phyloP scores from a whole-genome alignment of 1,284 basidiomycete genomes.

The Trichosporon sp. region DNA sequence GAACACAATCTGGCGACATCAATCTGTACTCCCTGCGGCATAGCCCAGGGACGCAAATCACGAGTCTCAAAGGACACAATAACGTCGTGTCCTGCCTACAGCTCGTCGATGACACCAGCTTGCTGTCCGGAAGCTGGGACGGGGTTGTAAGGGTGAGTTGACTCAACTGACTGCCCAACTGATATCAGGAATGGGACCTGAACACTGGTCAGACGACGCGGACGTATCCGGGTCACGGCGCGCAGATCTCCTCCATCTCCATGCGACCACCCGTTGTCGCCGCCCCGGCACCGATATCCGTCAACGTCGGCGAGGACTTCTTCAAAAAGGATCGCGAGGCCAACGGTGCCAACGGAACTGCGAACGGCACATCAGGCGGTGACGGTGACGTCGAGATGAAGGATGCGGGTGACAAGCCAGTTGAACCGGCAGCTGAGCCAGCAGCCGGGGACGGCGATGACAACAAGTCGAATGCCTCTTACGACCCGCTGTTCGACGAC shows the following conservation, averaged over 20 bases:
- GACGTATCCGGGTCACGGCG: constrained; percentile 77
- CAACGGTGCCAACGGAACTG: constrained; percentile 12
- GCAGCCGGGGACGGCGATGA: constrained; percentile 28
- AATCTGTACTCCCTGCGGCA: constrained; percentile 92
- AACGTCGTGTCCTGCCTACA: constrained; percentile 84
- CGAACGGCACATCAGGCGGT: constrained; percentile 17
- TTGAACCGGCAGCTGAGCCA: constrained; percentile 26
- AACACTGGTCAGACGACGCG: constrained; percentile 83
- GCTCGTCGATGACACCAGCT: constrained; percentile 76
- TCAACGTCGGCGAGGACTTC: constrained; percentile 46
- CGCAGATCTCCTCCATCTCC: constrained; percentile 81
- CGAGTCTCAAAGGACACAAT: constrained; percentile 71
- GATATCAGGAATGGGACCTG: constrained; percentile 88
- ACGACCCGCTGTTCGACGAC: constrained; percentile 50
- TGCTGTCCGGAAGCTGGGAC: constrained; percentile 95
- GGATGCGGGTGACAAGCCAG: not conserved
- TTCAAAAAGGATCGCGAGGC: constrained; percentile 35
- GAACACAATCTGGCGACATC: constrained; percentile 80
- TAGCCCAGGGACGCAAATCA: constrained; percentile 77
- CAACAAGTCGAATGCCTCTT: constrained; percentile 32
- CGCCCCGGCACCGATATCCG: constrained; percentile 34
- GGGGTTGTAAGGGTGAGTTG: constrained; percentile 76
- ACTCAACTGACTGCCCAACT: not conserved
- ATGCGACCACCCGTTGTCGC: constrained; percentile 64
- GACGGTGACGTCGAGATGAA: constrained; percentile 35